Evolutionary conservation across 2,329 filamentous ascomycete species (phyloP).

Genomic region (Mycosphaerella sp.): DNA sequence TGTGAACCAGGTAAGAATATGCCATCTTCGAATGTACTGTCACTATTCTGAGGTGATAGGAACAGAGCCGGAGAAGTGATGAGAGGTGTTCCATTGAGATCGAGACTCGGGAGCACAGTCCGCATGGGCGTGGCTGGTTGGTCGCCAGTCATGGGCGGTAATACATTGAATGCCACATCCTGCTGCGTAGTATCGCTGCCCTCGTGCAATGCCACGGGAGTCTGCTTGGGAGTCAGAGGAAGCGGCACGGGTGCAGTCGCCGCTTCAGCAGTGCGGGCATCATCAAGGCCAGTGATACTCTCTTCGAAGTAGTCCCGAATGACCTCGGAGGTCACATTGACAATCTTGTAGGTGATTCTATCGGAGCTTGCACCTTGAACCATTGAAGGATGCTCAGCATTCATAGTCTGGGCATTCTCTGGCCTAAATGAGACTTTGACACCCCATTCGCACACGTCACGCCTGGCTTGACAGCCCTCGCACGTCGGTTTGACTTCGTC

Average conservation of each 20-base stretch:
- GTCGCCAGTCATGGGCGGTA: constrained; percentile 4
- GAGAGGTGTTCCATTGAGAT: constrained; percentile 9
- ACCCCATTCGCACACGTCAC: constrained; percentile 31
- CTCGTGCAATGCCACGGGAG: neutral
- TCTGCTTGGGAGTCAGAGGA: constrained; percentile 2
- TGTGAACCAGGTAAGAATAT: constrained; percentile 32
- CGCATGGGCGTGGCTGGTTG: neutral
- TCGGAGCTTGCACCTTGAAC: constrained; percentile 18
- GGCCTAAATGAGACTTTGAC: constrained; percentile 27
- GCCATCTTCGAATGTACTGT: constrained; percentile 28
- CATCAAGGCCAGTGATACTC: constrained; percentile 13
- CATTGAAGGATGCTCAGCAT: constrained; percentile 30
- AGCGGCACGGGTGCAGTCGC: neutral
- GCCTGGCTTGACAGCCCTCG: constrained; percentile 27
- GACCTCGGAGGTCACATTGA: constrained; percentile 30
- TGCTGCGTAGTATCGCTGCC: neutral
- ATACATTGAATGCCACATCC: constrained; percentile 5
- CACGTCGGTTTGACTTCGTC: constrained; percentile 32
- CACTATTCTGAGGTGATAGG: constrained; percentile 26
- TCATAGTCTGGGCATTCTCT: constrained; percentile 29
- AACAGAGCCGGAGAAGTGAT: constrained; percentile 18
- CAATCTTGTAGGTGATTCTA: constrained; percentile 25
- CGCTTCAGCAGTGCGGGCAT: constrained; percentile 9
- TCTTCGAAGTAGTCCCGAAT: constrained; percentile 30
- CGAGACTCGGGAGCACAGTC: neutral